phyloP scores from a whole-genome alignment of 1,284 basidiomycete species.

The Vanrija pseudolonga region DNA sequence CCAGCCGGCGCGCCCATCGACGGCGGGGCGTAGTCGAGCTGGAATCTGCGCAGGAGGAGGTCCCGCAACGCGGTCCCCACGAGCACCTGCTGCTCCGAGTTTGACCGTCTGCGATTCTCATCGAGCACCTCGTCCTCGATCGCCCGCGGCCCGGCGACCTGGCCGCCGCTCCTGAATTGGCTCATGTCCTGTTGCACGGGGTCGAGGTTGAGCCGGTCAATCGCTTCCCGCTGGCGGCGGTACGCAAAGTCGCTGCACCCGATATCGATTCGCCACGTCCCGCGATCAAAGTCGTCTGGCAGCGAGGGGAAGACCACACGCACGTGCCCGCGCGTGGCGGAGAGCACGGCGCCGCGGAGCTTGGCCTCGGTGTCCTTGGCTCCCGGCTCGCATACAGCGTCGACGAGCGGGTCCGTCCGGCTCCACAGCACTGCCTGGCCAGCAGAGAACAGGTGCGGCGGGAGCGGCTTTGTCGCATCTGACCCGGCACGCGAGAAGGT shows the following conservation, averaged over 20 bases:
- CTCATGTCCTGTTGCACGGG: constrained; percentile 51
- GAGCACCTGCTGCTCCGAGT: constrained; percentile 55
- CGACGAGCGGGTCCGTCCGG: constrained; percentile 55
- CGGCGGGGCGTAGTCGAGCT: constrained; percentile 33
- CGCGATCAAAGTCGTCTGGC: constrained; percentile 49
- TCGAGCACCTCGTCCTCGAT: constrained; percentile 9
- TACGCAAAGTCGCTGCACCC: constrained; percentile 65
- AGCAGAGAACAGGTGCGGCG: constrained; percentile 41
- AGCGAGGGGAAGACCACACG: constrained; percentile 58
- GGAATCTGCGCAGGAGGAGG: constrained; percentile 59
- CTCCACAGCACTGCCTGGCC: constrained; percentile 65
- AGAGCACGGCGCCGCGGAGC: constrained; percentile 59
- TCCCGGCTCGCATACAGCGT: constrained; percentile 13
- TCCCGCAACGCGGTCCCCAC: constrained; percentile 68
- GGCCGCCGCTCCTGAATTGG: constrained; percentile 9
- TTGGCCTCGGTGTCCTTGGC: constrained; percentile 50
- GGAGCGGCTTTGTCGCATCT: constrained; percentile 52
- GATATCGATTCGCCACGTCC: constrained; percentile 68
- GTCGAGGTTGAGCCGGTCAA: constrained; percentile 60
- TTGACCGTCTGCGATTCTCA: constrained; percentile 28
- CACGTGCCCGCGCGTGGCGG: constrained; percentile 51
- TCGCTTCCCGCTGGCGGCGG: constrained; percentile 66
- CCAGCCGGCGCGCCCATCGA: neutral
- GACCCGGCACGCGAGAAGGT: constrained; percentile 59
- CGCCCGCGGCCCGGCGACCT: neutral